phyloP scores from a whole-genome alignment of 2,329 filamentous ascomycete species.

The Cercospora beticola region DNA sequence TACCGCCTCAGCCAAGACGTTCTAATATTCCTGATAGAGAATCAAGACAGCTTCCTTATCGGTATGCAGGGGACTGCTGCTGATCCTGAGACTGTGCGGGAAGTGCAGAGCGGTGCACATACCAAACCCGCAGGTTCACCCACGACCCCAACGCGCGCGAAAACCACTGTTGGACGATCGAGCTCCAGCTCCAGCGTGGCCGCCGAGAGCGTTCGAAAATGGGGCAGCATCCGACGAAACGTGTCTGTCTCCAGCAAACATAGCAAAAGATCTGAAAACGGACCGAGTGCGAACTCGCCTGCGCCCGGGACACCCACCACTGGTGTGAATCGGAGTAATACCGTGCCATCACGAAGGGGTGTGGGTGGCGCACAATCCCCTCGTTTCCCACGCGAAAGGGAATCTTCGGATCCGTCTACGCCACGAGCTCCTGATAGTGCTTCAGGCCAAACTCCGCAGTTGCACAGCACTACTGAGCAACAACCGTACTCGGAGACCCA shows the following conservation, averaged over 20 bases:
- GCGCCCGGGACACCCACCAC: constrained; percentile 37
- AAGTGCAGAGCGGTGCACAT: constrained; percentile 67
- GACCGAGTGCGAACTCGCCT: constrained; percentile 68
- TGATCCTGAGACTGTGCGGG: constrained; percentile 72
- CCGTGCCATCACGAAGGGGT: constrained; percentile 78
- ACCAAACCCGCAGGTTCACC: constrained; percentile 50
- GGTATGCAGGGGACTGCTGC: constrained; percentile 98
- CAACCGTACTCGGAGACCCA: constrained; percentile 22
- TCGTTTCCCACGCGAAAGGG: constrained; percentile 59
- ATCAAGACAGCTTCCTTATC: constrained; percentile 96
- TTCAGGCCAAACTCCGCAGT: background rate
- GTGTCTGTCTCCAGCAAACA: constrained; percentile 89
- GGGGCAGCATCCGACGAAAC: constrained; percentile 78
- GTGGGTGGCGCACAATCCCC: constrained; percentile 64
- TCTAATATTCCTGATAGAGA: constrained; percentile 95
- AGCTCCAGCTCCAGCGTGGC: constrained; percentile 85
- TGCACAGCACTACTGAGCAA: constrained; percentile 19
- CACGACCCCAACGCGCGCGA: constrained; percentile 46
- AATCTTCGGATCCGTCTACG: constrained; percentile 52
- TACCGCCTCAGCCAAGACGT: constrained; percentile 96
- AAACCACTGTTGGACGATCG: constrained; percentile 67
- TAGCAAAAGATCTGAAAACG: constrained; percentile 71
- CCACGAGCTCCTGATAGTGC: constrained; percentile 37
- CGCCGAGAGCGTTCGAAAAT: constrained; percentile 80
- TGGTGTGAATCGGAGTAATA: constrained; percentile 79